Conservation (phyloP, 169 alveolate species). For the Plasmodium adleri region DNA sequence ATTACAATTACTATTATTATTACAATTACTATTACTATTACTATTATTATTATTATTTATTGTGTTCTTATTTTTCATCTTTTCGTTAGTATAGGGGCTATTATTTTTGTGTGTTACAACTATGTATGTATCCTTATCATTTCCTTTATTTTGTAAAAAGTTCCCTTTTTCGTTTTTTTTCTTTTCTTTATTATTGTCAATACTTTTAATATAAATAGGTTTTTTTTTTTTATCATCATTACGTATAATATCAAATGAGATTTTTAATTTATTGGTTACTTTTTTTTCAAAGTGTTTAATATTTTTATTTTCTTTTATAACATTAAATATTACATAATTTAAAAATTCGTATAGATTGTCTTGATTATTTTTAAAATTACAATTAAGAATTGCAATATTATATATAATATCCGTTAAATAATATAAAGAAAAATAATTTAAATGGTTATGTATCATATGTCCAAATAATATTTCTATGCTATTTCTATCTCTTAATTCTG, state of each 20-base stretch:
- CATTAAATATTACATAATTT: slow-evolving; percentile 17
- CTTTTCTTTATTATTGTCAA: not conserved
- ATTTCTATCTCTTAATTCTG: slow-evolving; percentile 44
- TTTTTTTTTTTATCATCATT: not conserved
- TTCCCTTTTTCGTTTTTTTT: too few species aligned
- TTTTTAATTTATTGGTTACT: slow-evolving; percentile 9
- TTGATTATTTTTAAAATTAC: slow-evolving; percentile 21
- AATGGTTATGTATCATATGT: slow-evolving; percentile 22
- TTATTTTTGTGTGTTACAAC: not conserved
- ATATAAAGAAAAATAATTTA: slow-evolving; percentile 20
- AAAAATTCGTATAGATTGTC: slow-evolving; percentile 2
- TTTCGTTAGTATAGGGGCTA: too few species aligned
- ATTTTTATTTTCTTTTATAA: slow-evolving; percentile 32
- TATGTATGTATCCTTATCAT: not conserved
- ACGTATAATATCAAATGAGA: not conserved
- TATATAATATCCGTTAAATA: slow-evolving; percentile 24
- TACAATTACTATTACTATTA: not conserved
- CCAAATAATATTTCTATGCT: slow-evolving; percentile 10
- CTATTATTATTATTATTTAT: not conserved
- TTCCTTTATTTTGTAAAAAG: too few species aligned
- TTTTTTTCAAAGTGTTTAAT: slow-evolving; percentile 28
- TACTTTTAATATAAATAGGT: slow-evolving; percentile 28
- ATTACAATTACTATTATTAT: too few species aligned
- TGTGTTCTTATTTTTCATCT: too few species aligned
- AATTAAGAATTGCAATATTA: slow-evolving; percentile 25